phyloP scores from a whole-genome alignment of 2,329 filamentous ascomycete species.

The Alternaria alternata region DNA sequence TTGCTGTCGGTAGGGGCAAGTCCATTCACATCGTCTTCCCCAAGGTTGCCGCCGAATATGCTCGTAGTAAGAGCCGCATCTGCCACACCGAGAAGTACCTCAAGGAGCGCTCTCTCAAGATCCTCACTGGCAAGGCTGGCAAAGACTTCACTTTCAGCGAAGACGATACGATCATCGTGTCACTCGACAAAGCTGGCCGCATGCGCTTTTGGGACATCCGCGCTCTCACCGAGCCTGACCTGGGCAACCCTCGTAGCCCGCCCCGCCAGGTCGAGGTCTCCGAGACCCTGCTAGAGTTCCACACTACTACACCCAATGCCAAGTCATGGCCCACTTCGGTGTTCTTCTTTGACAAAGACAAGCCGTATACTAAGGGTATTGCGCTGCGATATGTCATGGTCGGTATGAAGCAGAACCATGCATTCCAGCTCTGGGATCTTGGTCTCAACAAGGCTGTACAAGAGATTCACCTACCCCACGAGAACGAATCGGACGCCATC shows the following conservation, averaged over 20 bases:
- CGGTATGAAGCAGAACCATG: constrained; percentile 99
- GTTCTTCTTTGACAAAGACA: constrained; percentile 93
- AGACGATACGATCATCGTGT: constrained; percentile 92
- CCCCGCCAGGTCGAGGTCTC: constrained; percentile 75
- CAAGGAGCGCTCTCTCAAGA: constrained; percentile 86
- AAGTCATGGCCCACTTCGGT: constrained; percentile 98
- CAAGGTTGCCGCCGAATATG: constrained; percentile 62
- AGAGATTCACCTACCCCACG: constrained; percentile 94
- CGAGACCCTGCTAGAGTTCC: constrained; percentile 84
- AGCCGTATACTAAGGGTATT: constrained; percentile 87
- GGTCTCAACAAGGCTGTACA: constrained; percentile 94
- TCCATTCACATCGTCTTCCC: constrained; percentile 88
- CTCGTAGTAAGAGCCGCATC: constrained; percentile 61
- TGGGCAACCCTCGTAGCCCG: constrained; percentile 52
- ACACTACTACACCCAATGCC: constrained; percentile 84
- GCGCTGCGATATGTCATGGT: constrained; percentile 95
- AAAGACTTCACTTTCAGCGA: constrained; percentile 99
- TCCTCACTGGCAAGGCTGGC: constrained; percentile 95
- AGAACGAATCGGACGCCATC: constrained; percentile 95
- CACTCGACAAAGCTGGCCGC: constrained; percentile 93
- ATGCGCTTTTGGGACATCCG: constrained; percentile 99
- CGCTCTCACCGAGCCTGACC: constrained; percentile 67
- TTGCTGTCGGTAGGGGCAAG: constrained; percentile 94
- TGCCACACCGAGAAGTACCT: constrained; percentile 90
- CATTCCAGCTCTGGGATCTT: constrained; percentile 97